Base-by-base conservation (phyloP, 1,284 basidiomycete species). In the Phylloboletellus chloephorus region DNA sequence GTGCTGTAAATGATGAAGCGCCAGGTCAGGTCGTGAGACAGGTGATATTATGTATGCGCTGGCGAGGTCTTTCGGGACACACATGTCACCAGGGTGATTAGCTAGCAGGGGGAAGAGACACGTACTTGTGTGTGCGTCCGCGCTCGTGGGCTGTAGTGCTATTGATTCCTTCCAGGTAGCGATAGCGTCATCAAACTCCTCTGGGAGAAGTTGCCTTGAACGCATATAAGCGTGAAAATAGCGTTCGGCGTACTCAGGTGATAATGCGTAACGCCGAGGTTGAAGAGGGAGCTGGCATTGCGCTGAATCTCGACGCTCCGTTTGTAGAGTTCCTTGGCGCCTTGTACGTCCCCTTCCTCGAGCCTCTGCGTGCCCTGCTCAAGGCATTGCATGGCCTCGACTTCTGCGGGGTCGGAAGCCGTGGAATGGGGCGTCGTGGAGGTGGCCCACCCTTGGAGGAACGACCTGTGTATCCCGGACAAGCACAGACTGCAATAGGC, bases 121-220 rank as follows among this genome's bases (percentile, higher is more conserved):
- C 80, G 54, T 60, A 91, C 93, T 96, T 20, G 90, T 95, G 66
- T 96, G 92, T 15, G 92, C 85, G 61, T 96, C 92, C 2, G 93
- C 76, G 50, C 86, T 91, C 37, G 81, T 77, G 8, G 92, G 93
- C 49, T 91, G 81, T 34, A 95, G 69, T 20, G 74, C 65, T 48
- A 93, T 87, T 3, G 86, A 88, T 56, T 88, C 84, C 53, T 89
- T 87, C 90, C 90, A 94, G 17, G 85, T 80, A 31, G 75, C 67
- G 44, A 94, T 93, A 13, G 90, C 90, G 36, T 82, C 79, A 51
- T 87, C 79, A 58, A 80, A 90, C 63, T 92, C 87, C 73, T 91
- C 88, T 92, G 58, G 11, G 47, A 29, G 38, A 47, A 43, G 38
- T 48, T 52, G 47, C 45, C 23, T 44, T 45, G 36, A 49, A 51